Evolutionary conservation across 2,329 filamentous ascomycete species (phyloP).

Genomic region (Chaetomium globosum): DNA sequence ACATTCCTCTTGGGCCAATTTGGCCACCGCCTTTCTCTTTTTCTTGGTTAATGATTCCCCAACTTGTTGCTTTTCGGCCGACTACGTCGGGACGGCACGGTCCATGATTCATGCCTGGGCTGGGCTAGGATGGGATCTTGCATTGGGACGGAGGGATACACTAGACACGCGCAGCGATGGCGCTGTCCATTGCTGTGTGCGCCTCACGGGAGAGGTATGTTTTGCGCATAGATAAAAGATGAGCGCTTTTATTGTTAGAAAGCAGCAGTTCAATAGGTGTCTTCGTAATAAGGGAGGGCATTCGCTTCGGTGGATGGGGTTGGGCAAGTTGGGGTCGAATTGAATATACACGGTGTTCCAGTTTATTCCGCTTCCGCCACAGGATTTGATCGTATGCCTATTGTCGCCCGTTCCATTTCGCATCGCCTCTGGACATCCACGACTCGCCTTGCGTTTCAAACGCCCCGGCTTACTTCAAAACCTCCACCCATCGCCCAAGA

Average conservation of each 20-base stretch:
- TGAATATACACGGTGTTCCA: background rate
- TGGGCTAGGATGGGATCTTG: conserved; percentile 21
- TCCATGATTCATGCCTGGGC: background rate
- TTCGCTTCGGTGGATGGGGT: conserved; percentile 9
- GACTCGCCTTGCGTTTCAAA: too few relatives aligned
- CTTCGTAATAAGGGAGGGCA: conserved; percentile 6
- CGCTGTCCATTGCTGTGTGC: background rate
- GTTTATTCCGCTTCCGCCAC: background rate
- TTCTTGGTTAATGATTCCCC: conserved; percentile 28
- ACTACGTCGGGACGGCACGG: conserved; percentile 4
- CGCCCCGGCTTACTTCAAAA: too few relatives aligned
- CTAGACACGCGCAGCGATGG: background rate
- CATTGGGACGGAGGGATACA: conserved; percentile 19
- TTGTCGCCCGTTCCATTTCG: background rate
- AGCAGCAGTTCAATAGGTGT: conserved; percentile 2
- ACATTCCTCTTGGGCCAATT: conserved; percentile 1
- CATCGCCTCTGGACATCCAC: too few relatives aligned
- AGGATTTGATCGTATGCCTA: background rate
- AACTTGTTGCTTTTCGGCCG: conserved; percentile 10
- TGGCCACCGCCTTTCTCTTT: conserved; percentile 8
- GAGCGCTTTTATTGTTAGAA: background rate
- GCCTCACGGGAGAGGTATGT: background rate
- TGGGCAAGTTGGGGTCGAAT: background rate
- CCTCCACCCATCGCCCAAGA: too few relatives aligned
- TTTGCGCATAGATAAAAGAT: conserved; percentile 17